phyloP scores from a whole-genome alignment of 148 eudicot species.

The Chenopodium album region DNA sequence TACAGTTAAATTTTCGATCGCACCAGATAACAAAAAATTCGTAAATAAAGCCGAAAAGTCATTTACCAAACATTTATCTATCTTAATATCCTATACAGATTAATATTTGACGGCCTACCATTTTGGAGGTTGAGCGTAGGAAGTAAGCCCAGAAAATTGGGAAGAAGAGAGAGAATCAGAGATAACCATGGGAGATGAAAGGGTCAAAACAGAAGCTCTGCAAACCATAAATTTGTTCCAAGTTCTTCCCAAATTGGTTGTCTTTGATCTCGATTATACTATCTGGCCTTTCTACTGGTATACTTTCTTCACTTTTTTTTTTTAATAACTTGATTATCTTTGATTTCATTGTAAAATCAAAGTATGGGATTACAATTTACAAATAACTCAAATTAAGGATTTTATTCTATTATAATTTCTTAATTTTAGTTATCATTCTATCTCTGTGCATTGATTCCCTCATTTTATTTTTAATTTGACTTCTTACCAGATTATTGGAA shows the following conservation, averaged over 20 bases:
- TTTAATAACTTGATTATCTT: not conserved
- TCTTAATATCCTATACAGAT: too few species aligned
- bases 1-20: too few species aligned
- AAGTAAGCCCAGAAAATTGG: not conserved
- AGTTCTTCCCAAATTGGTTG: constrained; percentile 61
- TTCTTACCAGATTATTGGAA: too few species aligned
- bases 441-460: too few species aligned
- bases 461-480: too few species aligned
- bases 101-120: too few species aligned
- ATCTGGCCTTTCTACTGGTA: constrained; percentile 82
- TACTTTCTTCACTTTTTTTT: not conserved
- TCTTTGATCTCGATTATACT: constrained; percentile 78
- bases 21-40: too few species aligned
- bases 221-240: constrained; percentile 50
- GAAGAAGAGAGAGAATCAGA: constrained; percentile 7
- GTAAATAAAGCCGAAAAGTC: too few species aligned
- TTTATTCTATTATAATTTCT: too few species aligned
- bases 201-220: constrained; percentile 53
- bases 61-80: too few species aligned
- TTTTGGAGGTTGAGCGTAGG: too few species aligned
- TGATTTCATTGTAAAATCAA: not conserved
- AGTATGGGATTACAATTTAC: not conserved
- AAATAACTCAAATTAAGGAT: not conserved
- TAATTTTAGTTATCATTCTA: too few species aligned
- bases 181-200: constrained; percentile 50